Evolutionary conservation across 345 rosid genomes (phyloP).

Genomic region (Corymbia maculata): DNA sequence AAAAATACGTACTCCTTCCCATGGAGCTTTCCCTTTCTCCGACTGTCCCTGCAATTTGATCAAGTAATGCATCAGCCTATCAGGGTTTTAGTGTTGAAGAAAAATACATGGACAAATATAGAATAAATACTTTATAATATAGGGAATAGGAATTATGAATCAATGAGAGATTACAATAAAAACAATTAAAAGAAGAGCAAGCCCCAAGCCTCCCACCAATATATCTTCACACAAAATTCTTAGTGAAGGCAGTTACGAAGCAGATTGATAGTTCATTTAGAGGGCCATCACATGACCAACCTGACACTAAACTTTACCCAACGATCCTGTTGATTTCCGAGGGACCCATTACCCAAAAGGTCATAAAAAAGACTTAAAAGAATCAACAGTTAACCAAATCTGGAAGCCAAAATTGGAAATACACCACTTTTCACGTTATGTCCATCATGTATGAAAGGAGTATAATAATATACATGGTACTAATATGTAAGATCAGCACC

Average conservation of each 20-base stretch:
- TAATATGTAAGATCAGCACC: not conserved
- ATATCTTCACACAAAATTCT: not conserved
- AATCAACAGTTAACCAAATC: not conserved
- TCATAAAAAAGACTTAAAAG: not conserved
- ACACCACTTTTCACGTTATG: not conserved
- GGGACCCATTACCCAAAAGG: not conserved
- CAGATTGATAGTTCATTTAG: not conserved
- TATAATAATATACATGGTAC: not conserved
- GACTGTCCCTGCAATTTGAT: slow-evolving; percentile 47
- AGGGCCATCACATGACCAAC: not conserved
- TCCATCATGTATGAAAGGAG: not conserved
- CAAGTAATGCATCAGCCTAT: not conserved
- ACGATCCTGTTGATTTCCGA: not conserved
- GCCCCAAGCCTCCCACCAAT: not conserved
- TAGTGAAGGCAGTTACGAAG: not conserved
- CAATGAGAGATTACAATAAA: not conserved
- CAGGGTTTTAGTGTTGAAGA: slow-evolving; percentile 2
- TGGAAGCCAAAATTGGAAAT: not conserved
- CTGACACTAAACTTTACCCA: not conserved
- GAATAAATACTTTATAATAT: not conserved
- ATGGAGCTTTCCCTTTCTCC: slow-evolving; percentile 61
- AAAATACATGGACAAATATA: not conserved
- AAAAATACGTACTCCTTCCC: slow-evolving; percentile 68
- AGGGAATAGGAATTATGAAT: not conserved
- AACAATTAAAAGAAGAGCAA: not conserved